Conservation (phyloP, 495 filamentous ascomycete genomes). For the Tuber brumale region DNA sequence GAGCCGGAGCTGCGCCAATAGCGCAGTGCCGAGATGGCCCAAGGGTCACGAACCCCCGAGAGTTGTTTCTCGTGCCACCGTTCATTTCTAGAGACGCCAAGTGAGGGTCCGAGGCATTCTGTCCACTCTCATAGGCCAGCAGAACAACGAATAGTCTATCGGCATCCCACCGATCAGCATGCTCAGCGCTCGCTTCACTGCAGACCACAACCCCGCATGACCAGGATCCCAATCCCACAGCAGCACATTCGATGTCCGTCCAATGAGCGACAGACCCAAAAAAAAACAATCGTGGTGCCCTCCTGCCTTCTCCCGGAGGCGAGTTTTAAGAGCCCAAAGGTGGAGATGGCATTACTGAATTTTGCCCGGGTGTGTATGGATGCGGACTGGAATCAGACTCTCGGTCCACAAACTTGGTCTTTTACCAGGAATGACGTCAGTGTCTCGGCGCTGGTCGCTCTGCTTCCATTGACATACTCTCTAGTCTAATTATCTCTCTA, state of each 20-base stretch:
- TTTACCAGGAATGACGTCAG: neutral
- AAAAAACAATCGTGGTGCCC: neutral
- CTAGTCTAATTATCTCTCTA: too few relatives aligned
- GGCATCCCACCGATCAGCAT: neutral
- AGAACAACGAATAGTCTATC: neutral
- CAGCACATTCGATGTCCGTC: neutral
- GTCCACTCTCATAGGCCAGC: neutral
- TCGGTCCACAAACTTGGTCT: neutral
- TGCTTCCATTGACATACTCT: too few relatives aligned
- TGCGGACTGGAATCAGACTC: neutral
- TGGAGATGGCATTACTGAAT: neutral
- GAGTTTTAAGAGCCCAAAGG: neutral
- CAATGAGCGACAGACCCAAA: neutral
- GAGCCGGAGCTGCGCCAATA: too few relatives aligned
- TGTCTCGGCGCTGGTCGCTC: slow-evolving; percentile 12
- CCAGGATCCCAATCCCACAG: neutral
- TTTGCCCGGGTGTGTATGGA: neutral
- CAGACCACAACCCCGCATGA: neutral
- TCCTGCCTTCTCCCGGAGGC: neutral
- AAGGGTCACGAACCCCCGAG: neutral
- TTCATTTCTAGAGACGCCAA: neutral
- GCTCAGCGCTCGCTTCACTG: neutral
- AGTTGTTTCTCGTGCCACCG: neutral
- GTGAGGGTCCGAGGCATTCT: neutral
- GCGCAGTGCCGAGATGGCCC: neutral